A percentile compares a stretch with the other conserved stretches of the same genome.
Evolutionary conservation across 768 basidiomycete genomes (phyloP).

Genomic region (Strobilomyces dryophilus): DNA sequence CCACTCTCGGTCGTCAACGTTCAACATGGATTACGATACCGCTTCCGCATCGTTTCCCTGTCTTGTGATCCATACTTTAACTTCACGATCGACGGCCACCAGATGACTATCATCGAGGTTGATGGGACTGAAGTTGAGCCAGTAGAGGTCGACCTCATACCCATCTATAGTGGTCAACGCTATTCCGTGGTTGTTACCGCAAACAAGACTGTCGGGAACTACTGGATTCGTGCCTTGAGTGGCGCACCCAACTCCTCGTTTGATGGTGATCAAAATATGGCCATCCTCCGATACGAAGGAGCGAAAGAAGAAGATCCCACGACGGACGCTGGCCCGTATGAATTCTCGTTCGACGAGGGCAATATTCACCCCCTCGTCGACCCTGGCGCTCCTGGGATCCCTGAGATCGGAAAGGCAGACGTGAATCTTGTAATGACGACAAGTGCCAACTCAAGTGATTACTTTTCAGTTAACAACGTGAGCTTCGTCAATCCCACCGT

Average conservation of each 20-base stretch:
- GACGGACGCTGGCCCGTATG: background rate
- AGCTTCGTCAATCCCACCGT: conserved; percentile 31
- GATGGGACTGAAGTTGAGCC: background rate
- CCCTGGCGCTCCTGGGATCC: background rate
- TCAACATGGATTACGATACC: conserved; percentile 39
- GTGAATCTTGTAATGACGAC: background rate
- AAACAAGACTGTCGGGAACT: conserved; percentile 43
- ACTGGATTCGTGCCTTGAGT: conserved; percentile 48
- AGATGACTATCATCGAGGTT: background rate
- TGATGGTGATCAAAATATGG: background rate
- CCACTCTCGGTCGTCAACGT: conserved; percentile 45
- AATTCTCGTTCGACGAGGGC: background rate
- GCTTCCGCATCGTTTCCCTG: conserved; percentile 48
- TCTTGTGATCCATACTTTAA: conserved; percentile 38
- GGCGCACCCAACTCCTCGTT: conserved; percentile 20
- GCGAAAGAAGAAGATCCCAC: background rate
- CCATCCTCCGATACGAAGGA: background rate
- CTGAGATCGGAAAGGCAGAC: conserved; percentile 1
- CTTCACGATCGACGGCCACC: conserved; percentile 2
- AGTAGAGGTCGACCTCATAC: background rate
- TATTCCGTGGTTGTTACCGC: background rate
- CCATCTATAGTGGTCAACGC: conserved; percentile 26
- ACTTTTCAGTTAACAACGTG: background rate
- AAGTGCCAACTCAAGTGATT: background rate
- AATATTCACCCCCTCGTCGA: background rate